Evolutionary conservation across 768 basidiomycete species (phyloP).

Genomic region (Termitomyces sp.): DNA sequence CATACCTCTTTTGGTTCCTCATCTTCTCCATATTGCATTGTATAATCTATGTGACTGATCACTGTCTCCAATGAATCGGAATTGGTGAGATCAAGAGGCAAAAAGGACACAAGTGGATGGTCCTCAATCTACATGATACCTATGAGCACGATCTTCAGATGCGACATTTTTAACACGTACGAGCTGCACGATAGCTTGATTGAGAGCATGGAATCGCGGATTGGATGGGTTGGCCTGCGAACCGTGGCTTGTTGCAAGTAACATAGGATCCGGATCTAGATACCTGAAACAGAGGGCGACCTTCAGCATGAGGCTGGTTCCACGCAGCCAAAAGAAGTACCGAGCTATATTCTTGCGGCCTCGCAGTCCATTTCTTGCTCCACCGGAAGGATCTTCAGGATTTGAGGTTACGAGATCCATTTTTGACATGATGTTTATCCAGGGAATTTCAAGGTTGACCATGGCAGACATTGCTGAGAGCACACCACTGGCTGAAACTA

Average conservation of each 20-base stretch:
- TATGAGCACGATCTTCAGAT: conserved; percentile 2
- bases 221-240: conserved; percentile 50
- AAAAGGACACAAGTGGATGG: conserved; percentile 94
- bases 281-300: conserved; percentile 44
- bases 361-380: conserved; percentile 67
- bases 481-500: conserved; percentile 59
- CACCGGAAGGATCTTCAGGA: conserved; percentile 51
- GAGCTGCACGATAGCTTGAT: conserved; percentile 91
- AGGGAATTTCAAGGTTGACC: conserved; percentile 95
- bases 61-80: conserved; percentile 88
- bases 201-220: conserved; percentile 88
- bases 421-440: conserved; percentile 98
- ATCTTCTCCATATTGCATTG: conserved; percentile 98
- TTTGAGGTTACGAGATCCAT: conserved; percentile 90
- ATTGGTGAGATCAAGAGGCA: conserved; percentile 87
- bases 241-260: conserved; percentile 65
- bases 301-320: neutral
- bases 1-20: conserved; percentile 93
- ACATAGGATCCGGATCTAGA: conserved; percentile 90
- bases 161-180: conserved; percentile 37
- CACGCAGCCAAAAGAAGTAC: conserved; percentile 28
- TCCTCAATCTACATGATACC: conserved; percentile 79
- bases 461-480: conserved; percentile 98
- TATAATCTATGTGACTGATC: conserved; percentile 94
- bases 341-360: conserved; percentile 78